Conservation (phyloP, 257 asterid genomes). For the Primulina tabacum region DNA sequence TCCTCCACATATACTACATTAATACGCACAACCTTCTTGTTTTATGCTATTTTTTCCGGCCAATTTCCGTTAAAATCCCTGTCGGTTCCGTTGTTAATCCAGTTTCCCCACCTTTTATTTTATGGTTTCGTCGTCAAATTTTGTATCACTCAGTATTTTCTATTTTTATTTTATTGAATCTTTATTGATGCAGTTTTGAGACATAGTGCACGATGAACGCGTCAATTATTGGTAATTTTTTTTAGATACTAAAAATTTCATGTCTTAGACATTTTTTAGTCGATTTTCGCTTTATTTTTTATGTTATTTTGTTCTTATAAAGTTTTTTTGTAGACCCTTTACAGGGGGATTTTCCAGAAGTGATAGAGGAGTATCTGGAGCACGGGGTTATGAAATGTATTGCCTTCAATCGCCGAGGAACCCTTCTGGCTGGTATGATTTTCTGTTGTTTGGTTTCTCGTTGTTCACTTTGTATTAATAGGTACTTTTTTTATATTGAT, state of each 20-base stretch:
- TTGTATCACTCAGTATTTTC: not conserved
- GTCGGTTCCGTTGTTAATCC: not conserved
- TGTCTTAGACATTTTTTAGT: not conserved
- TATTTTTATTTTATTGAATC: not conserved
- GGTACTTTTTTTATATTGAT: not conserved
- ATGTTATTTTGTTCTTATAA: not conserved
- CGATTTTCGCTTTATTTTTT: not conserved
- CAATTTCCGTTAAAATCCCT: not conserved
- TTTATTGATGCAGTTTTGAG: not conserved
- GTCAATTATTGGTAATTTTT: conserved; percentile 51
- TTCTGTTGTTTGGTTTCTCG: conserved; percentile 4
- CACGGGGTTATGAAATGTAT: conserved; percentile 74
- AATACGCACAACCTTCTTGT: not conserved
- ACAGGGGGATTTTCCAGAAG: conserved; percentile 94
- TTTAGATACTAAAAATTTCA: not conserved
- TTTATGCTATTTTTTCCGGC: not conserved
- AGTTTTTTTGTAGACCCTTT: conserved; percentile 60
- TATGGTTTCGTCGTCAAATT: not conserved
- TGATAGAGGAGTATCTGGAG: conserved; percentile 87
- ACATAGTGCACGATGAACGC: conserved; percentile 45
- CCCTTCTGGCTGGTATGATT: conserved; percentile 83
- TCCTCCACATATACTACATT: not conserved
- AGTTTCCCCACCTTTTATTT: not conserved
- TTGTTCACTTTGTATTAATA: not conserved
- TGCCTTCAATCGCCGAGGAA: conserved; percentile 90